Base-by-base conservation (phyloP, 164 flowering plant genomes). In the Dillenia suffruticosa region DNA sequence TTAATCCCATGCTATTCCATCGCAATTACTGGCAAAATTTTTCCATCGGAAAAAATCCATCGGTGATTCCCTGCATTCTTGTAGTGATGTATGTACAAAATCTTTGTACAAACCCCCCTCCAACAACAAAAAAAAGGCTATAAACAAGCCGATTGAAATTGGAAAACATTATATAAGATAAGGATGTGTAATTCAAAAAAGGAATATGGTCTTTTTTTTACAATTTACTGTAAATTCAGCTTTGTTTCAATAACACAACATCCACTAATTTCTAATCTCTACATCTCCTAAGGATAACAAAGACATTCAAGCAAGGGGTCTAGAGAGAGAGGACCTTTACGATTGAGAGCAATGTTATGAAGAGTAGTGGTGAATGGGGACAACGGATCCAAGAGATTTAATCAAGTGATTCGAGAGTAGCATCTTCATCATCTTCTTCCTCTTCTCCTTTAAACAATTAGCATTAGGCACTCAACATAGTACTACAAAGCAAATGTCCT, bases 311-410 rank as follows among this genome's bases (percentile, higher is more conserved):
- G 5, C 17, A 15, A 19, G 9, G 49, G 15, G 3, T 13, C 17
- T 17, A 14, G n/a, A 19, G 44, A 65, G 56, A 40, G 10, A 22
- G 26, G 54, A 79, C 88, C 84, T 70, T 72, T 81, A 55, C 66
- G 76, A 54, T 70, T 69, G 50, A 82, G 63, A 58, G 96, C 83
- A 46, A 84, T 56, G 14, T 86, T 77, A 32, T 83, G 88, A 56
- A 89, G 88, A 11, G 80, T 75, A 16, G 82, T 48, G 58, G 79
- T 12, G 51, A 72, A 13, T 0, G 80, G 58, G 51, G 73, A 10
- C 1, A 79, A 65, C 49, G 82, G 55, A 32, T 58, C 22, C 50
- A 83, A 70, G 11, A 16, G 83, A 76, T 77, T 65, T 79, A 2
- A 76, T 51, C 57, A 82, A 67, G 57, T 80, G 74, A 10, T 51